Conservation (phyloP, 805 yeast species). For the Spathaspora sp. region DNA sequence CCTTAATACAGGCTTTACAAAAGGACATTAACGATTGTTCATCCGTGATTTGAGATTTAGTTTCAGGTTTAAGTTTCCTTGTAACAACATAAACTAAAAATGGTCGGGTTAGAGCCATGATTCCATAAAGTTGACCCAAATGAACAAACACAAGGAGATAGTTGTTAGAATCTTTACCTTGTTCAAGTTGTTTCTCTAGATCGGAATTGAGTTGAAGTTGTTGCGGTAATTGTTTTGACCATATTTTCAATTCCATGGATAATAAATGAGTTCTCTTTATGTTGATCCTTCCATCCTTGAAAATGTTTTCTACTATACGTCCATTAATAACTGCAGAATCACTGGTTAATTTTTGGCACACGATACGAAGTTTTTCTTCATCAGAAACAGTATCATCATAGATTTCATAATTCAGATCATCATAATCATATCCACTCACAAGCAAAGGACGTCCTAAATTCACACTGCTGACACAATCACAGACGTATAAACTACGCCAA, state of each 20-base stretch:
- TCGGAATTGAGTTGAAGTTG: slow-evolving; percentile 19
- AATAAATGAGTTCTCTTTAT: slow-evolving; percentile 24
- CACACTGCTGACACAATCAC: slow-evolving; percentile 30
- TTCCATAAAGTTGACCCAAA: slow-evolving; percentile 28
- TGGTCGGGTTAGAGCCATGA: slow-evolving; percentile 33
- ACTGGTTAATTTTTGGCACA: slow-evolving; percentile 21
- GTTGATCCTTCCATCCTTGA: slow-evolving; percentile 23
- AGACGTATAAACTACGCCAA: slow-evolving; percentile 29
- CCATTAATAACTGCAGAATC: slow-evolving; percentile 25
- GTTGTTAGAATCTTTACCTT: slow-evolving; percentile 9
- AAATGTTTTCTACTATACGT: slow-evolving; percentile 24
- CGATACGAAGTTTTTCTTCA: slow-evolving; percentile 15
- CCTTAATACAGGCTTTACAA: slow-evolving; percentile 33
- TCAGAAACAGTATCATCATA: background rate
- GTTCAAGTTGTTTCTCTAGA: slow-evolving; percentile 12
- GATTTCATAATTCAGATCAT: slow-evolving; percentile 18
- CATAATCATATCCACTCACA: slow-evolving; percentile 33
- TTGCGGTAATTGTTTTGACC: slow-evolving; percentile 26
- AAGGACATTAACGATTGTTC: slow-evolving; percentile 17
- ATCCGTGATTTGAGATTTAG: slow-evolving; percentile 11
- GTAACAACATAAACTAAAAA: slow-evolving; percentile 31
- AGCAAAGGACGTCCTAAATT: slow-evolving; percentile 34
- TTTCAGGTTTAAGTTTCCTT: slow-evolving; percentile 8
- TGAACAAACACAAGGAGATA: slow-evolving; percentile 28
- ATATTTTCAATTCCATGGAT: slow-evolving; percentile 26